Base-by-base conservation (phyloP, 2,329 filamentous ascomycete species). In the Talaromyces sp. region DNA sequence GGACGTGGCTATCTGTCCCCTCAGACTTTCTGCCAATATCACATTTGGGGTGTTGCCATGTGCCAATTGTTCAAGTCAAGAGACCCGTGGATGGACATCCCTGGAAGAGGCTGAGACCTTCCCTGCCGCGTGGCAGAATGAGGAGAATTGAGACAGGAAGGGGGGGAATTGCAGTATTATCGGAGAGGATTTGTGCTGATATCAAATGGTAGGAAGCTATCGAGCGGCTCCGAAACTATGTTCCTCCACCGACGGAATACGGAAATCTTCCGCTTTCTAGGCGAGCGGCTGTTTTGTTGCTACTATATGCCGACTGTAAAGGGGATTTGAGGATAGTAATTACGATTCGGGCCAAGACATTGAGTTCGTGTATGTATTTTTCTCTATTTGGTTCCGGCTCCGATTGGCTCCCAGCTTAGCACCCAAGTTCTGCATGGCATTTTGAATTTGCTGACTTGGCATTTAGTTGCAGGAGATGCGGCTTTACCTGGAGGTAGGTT, bases 271-370 rank as follows among this genome's bases (percentile, higher is more conserved):
- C 84, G 1, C 65, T 85, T 8, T 78, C 76, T 13, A 84, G 90
- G 56, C 85, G 91, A 60, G 93, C 93, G 13, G 92, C 93, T 20
- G 93, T 97, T 36, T 77, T 97, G 49, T 82, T 97, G 44, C 81
- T 97, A 47, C 82, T 97, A 1, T 97, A 94, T 70, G 90, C 91
- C 32, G 93, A 97, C 72, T 82, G 83, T 39, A 79, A 82, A 57
- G 93, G 93, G 36, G 89, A 96, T 61, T 77, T 97, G 54, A 83
- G 81, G 56, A 82, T 86, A 9, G 82, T 86, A 14, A 75, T 87
- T 47, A 87, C 84, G 3, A 85, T 86, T 68, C 77, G 84, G 52
- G 80, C 82, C 42, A 79, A 79, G 49, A 82, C 79, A 27, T 69
- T 86, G 54, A 82, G 79, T 65, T 84, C 80, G 55, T 87, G 81